Evolutionary conservation across 2,329 filamentous ascomycete genomes (phyloP).

Genomic region (Gliomastix tumulicola): DNA sequence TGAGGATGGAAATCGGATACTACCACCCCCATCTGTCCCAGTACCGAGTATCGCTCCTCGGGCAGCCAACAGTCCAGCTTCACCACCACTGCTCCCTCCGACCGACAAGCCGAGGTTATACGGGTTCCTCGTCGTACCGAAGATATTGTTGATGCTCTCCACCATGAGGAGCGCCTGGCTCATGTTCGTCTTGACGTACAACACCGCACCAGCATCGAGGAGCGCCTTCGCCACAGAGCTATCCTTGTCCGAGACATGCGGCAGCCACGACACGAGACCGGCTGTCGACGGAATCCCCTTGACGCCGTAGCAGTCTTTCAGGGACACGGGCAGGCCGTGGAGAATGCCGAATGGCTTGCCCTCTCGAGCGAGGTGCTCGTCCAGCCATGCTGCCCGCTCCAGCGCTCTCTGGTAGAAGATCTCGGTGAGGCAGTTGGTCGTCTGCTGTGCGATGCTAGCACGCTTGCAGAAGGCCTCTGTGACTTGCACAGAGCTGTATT

Average conservation of each 20-base stretch:
- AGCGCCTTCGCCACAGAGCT: slow-evolving; percentile 21
- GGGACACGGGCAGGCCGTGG: slow-evolving; percentile 50
- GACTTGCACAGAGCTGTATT: slow-evolving; percentile 35
- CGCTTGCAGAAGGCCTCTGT: slow-evolving; percentile 13
- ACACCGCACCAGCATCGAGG: slow-evolving; percentile 15
- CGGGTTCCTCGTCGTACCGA: slow-evolving; percentile 16
- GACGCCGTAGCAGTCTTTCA: slow-evolving; percentile 58
- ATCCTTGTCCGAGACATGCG: slow-evolving; percentile 39
- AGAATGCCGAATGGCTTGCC: slow-evolving; percentile 46
- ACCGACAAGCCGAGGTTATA: slow-evolving; percentile 23
- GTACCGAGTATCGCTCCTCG: slow-evolving; percentile 1
- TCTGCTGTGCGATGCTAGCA: slow-evolving; percentile 8
- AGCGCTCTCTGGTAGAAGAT: slow-evolving; percentile 43
- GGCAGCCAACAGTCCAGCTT: not conserved
- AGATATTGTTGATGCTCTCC: slow-evolving; percentile 27
- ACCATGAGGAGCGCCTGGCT: slow-evolving; percentile 59
- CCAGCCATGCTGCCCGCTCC: slow-evolving; percentile 32
- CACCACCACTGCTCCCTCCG: slow-evolving; percentile 7
- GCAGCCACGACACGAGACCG: slow-evolving; percentile 56
- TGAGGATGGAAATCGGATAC: slow-evolving; percentile 1
- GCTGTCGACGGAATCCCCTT: slow-evolving; percentile 52
- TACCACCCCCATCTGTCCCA: slow-evolving; percentile 2
- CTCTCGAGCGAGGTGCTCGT: slow-evolving; percentile 28
- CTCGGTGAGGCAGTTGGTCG: slow-evolving; percentile 34
- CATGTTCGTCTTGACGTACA: slow-evolving; percentile 37